Base-by-base conservation (phyloP, 2,329 filamentous ascomycete genomes). In the Diaporthe aspalathi region DNA sequence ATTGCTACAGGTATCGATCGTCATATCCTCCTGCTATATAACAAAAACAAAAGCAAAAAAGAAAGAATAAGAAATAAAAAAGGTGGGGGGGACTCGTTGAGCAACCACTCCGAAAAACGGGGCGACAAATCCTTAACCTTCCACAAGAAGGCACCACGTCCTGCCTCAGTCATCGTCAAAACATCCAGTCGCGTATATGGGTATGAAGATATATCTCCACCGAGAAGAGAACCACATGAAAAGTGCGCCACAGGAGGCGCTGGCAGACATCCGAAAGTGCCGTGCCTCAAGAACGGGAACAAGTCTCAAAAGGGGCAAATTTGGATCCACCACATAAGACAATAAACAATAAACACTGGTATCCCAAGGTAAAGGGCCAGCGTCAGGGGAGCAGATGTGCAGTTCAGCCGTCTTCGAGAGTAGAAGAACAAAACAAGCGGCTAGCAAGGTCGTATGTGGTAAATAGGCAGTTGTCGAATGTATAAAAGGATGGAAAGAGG, bases 291-390 rank as follows among this genome's bases (percentile, higher is more conserved):
- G 43, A 53, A 22, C 14, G 4, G 17, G 49, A 32, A 11, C 22
- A 11, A 5, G 35, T 60, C 27, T 47, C 24, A 20, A 27, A 35
- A 50, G 17, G 24, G 52, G 43, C 29, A 35, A 62, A 27, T 11
- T 50, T 57, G 50, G 32, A 45, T 67, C 50, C 68, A 63, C 71
- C 62, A 47, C 29, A 68, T 67, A 62, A 72, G 53, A 72, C 71
- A 72, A 70, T 72, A 70, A 70, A 72, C 71, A 72, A 62, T 72
- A 72, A 67, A 47, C 49, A 68, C 54, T 70, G 29, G 24, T 7
- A 38, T 52, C 24, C 29, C 62, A 35, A 16, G 38, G 53, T 62
- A 71, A 20, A 29, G 3, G 53, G 32, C 17, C 63, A 67, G 47
- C 56, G 68, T 32, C 62, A 63, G 54, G 57, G 54, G n/a, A 3